Conservation (phyloP, 495 filamentous ascomycete genomes). For the Penicillium coffeae region DNA sequence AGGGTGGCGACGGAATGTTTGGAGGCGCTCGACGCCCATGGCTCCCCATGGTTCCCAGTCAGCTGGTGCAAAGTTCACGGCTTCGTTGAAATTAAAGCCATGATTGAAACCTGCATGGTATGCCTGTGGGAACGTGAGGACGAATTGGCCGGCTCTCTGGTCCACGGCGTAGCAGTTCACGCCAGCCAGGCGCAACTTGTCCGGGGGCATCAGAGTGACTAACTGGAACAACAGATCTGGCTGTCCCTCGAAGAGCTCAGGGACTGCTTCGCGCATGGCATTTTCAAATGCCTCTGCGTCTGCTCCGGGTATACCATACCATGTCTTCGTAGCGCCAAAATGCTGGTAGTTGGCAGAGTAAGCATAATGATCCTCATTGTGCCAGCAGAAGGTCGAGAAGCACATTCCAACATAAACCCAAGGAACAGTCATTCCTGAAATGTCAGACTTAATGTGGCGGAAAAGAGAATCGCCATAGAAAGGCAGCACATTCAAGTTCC, state of each 20-base stretch:
- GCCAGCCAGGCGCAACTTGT: slow-evolving; percentile 91
- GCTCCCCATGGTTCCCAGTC: slow-evolving; percentile 97
- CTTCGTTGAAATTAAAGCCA: slow-evolving; percentile 99
- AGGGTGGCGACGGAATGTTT: slow-evolving; percentile 83
- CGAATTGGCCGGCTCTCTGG: slow-evolving; percentile 92
- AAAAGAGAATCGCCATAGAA: slow-evolving; percentile 90
- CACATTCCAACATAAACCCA: slow-evolving; percentile 99
- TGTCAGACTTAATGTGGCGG: slow-evolving; percentile 94
- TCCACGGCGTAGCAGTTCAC: slow-evolving; percentile 91
- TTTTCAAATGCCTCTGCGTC: slow-evolving; percentile 93
- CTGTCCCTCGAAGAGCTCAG: slow-evolving; percentile 94
- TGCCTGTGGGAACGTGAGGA: slow-evolving; percentile 90
- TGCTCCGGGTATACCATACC: slow-evolving; percentile 95
- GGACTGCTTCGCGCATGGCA: slow-evolving; percentile 92
- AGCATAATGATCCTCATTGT: slow-evolving; percentile 96
- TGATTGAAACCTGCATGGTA: slow-evolving; percentile 94
- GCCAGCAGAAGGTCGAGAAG: slow-evolving; percentile 99
- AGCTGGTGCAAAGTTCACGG: slow-evolving; percentile 94
- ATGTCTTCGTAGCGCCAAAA: slow-evolving; percentile 97
- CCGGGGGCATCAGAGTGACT: slow-evolving; percentile 88
- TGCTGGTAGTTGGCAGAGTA: slow-evolving; percentile 99
- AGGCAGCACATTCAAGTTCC: slow-evolving; percentile 95
- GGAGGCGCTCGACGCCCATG: slow-evolving; percentile 77
- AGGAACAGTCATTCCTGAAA: slow-evolving; percentile 99
- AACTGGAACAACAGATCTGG: slow-evolving; percentile 96